Base-by-base conservation (phyloP, 2,329 filamentous ascomycete species). In the Pyrenophora teres region DNA sequence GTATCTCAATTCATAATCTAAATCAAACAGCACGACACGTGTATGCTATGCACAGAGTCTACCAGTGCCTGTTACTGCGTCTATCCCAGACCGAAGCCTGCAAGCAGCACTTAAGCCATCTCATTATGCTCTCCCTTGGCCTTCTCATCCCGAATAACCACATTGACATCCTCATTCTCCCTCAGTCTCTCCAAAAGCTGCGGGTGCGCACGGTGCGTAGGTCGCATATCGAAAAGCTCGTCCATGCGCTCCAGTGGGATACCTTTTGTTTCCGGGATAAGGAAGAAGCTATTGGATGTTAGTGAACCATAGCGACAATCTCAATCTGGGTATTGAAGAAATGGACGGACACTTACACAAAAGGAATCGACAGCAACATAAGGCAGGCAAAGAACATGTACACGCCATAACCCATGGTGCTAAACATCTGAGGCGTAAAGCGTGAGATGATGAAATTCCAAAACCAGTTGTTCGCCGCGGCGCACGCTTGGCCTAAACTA, bases 361-460 rank as follows among this genome's bases (percentile, higher is more conserved):
- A 64, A 1, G 78, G 71, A 16, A 77, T 72, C 1, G 75, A 75
- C 15, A 75, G 57, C 7, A 77, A 62, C 68, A 77, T 78, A 48
- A 83, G 73, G 19, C 71, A 75, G 7, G 79, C 79, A 46, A 83
- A 76, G 62, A 79, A 78, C 66, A 78, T 77, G 57, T 74, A 75
- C 8, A 75, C 71, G 8, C 77, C 77, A 50, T 72, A 77, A 6
- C 70, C 71, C 77, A 79, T 78, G 41, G 59, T 74, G 32, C 70
- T 54, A 60, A 79, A 79, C 84, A 89, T 88, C 56, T 87, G 83
- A 16, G 83, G 84, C 0, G 86, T 89, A 75, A 89, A 88, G 3
- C 86, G 80, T 0, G 81, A 81, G 57, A 89, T 82, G 67, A 89
- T 78, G 68, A 89, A 89, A 70, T 88, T 89, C 76, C 78, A 87